Conservation (phyloP, 225 moss, liverwort and hornwort genomes). For the Physcomitrium patens region DNA sequence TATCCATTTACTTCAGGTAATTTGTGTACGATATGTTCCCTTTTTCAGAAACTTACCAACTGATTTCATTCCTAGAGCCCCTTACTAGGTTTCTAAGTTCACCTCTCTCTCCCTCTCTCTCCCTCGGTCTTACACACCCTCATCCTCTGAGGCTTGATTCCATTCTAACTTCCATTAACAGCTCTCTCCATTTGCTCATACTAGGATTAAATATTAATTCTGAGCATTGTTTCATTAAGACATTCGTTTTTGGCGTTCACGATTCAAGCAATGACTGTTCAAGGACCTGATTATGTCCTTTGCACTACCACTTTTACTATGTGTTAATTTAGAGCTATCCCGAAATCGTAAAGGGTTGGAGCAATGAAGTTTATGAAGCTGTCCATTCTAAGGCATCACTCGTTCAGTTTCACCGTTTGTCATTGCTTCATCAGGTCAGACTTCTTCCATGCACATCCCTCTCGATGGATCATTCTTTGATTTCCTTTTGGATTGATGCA, state of each 20-base stretch:
- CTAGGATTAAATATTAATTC: too few relatives aligned
- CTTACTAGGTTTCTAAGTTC: not conserved
- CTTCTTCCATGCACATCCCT: not conserved
- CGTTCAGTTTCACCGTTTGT: constrained; percentile 78
- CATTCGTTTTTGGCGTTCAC: too few relatives aligned
- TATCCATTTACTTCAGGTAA: constrained; percentile 84
- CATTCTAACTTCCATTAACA: too few relatives aligned
- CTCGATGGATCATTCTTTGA: not conserved
- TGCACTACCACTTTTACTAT: not conserved
- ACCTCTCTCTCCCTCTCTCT: too few relatives aligned
- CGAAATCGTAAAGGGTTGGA: constrained; percentile 83
- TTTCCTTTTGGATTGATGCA: not conserved
- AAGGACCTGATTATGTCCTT: not conserved
- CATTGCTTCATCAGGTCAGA: constrained; percentile 63
- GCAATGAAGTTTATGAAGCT: constrained; percentile 79
- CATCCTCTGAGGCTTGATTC: too few relatives aligned
- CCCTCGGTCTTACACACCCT: too few relatives aligned
- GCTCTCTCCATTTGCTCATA: too few relatives aligned
- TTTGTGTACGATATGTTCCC: not conserved
- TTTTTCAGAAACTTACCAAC: not conserved
- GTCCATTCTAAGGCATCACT: constrained; percentile 72
- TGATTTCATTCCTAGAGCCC: not conserved
- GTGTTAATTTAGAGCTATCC: constrained; percentile 56
- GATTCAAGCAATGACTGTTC: too few relatives aligned
- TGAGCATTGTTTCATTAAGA: too few relatives aligned